phyloP scores from a whole-genome alignment of 805 yeast species.

The Kluyveromyces nonfermentans region DNA sequence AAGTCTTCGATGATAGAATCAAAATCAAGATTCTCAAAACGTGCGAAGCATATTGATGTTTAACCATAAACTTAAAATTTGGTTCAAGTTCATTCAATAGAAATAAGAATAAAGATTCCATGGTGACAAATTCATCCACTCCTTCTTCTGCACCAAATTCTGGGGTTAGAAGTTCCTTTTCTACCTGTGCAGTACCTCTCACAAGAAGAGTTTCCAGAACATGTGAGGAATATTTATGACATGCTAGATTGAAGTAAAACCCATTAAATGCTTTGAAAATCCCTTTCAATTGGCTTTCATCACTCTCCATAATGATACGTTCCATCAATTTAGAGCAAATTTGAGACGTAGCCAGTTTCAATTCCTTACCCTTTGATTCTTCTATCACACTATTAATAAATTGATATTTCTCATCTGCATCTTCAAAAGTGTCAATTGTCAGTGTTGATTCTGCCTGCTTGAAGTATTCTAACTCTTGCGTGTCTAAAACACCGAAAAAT shows the following conservation, averaged over 20 bases:
- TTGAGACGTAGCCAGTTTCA: conserved; percentile 87
- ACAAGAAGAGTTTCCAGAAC: conserved; percentile 81
- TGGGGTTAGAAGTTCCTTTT: conserved; percentile 54
- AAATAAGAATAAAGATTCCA: conserved; percentile 56
- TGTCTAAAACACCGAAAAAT: conserved; percentile 81
- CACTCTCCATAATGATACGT: conserved; percentile 62
- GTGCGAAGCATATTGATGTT: conserved; percentile 83
- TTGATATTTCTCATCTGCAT: conserved; percentile 59
- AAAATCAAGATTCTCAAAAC: conserved; percentile 65
- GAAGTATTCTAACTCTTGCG: conserved; percentile 81
- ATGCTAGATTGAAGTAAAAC: conserved; percentile 66
- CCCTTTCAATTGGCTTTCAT: conserved; percentile 53
- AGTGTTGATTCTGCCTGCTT: conserved; percentile 85
- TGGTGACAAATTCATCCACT: conserved; percentile 38
- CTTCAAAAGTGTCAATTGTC: conserved; percentile 61
- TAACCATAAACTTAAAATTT: conserved; percentile 46
- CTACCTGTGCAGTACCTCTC: conserved; percentile 63
- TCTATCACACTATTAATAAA: conserved; percentile 73
- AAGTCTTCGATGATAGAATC: conserved; percentile 64
- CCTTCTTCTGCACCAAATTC: conserved; percentile 31
- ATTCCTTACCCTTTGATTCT: conserved; percentile 81
- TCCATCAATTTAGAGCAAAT: conserved; percentile 91
- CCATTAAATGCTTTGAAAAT: conserved; percentile 60
- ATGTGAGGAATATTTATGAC: conserved; percentile 89
- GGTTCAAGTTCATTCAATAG: conserved; percentile 63